These are phyloP conservation scores for Ceratopteris richardii DNA, from an alignment of 75 land plant genomes.

Conservation along the genomic window DNA sequence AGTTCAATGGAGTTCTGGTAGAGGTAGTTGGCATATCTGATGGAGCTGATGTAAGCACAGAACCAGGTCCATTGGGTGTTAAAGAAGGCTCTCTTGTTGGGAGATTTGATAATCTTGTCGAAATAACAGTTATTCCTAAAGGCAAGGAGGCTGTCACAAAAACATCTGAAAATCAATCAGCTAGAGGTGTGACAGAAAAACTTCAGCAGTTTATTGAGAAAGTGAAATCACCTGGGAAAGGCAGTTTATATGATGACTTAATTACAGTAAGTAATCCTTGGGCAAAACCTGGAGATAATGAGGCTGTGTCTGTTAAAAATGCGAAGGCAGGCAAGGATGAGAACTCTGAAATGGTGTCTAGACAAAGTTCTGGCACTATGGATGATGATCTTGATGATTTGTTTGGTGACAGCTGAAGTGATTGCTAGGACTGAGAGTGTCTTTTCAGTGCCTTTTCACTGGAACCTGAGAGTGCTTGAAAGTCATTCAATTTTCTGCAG, in stretches of 20 bases:
- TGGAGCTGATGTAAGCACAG: slow-evolving; percentile 92
- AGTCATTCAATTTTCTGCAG: too few relatives aligned
- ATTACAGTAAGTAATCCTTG: slow-evolving; percentile 73
- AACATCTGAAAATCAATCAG: slow-evolving; percentile 24
- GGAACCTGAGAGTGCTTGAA: too few relatives aligned
- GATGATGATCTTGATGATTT: slow-evolving; percentile 11
- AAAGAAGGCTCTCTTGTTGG: slow-evolving; percentile 98
- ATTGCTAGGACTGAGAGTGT: too few relatives aligned
- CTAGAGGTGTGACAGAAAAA: slow-evolving; percentile 71
- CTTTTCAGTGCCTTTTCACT: too few relatives aligned
- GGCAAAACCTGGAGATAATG: slow-evolving; percentile 41
- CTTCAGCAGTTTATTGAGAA: slow-evolving; percentile 69
- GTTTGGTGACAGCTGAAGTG: slow-evolving; percentile 1
- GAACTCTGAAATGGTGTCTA: not conserved
- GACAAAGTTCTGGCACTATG: not conserved
- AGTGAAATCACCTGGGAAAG: slow-evolving; percentile 61
- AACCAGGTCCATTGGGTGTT: slow-evolving; percentile 91
- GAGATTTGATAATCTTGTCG: slow-evolving; percentile 88
- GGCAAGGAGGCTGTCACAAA: slow-evolving; percentile 45
- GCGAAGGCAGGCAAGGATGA: not conserved
- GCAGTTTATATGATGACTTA: slow-evolving; percentile 87
- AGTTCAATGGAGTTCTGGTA: slow-evolving; percentile 72
- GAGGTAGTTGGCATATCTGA: slow-evolving; percentile 92
- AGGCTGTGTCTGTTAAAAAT: not conserved
- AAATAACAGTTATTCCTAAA: slow-evolving; percentile 84